phyloP scores from a whole-genome alignment of 805 yeast species.

The Helenozyma rhizophorensis region DNA sequence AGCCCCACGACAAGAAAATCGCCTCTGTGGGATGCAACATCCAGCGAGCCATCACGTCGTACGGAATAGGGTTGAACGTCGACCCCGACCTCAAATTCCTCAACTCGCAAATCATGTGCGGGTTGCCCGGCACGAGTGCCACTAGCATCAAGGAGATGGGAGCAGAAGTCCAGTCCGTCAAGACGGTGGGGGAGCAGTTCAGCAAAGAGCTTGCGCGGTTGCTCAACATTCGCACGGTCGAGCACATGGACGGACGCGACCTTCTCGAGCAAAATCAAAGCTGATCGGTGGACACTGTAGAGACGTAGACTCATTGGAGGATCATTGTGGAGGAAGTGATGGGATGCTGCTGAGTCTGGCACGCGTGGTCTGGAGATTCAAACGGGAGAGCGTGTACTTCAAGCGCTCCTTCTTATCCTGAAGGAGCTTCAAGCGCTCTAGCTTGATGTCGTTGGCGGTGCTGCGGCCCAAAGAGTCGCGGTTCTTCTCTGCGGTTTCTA shows the following conservation, averaged over 20 bases:
- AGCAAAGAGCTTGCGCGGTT: slow-evolving; percentile 35
- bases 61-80: slow-evolving; percentile 84
- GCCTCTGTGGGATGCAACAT: slow-evolving; percentile 90
- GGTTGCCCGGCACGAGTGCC: slow-evolving; percentile 54
- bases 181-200: slow-evolving; percentile 28
- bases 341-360: slow-evolving; percentile 12
- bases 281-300: neutral
- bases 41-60: slow-evolving; percentile 78
- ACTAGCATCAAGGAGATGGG: slow-evolving; percentile 27
- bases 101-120: slow-evolving; percentile 79
- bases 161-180: slow-evolving; percentile 10
- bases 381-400: slow-evolving; percentile 32
- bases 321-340: slow-evolving; percentile 6
- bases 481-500: slow-evolving; percentile 17
- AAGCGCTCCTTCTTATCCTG: slow-evolving; percentile 42
- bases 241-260: slow-evolving; percentile 32
- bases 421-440: slow-evolving; percentile 36
- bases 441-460: slow-evolving; percentile 21
- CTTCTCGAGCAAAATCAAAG: slow-evolving; percentile 6
- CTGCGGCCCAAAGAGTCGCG: slow-evolving; percentile 10
- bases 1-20: slow-evolving; percentile 50
- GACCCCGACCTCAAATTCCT: slow-evolving; percentile 67
- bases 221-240: slow-evolving; percentile 29
- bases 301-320: neutral
- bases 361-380: slow-evolving; percentile 15